phyloP scores from a whole-genome alignment of 306 rosid species.

The Glycine latifolia region DNA sequence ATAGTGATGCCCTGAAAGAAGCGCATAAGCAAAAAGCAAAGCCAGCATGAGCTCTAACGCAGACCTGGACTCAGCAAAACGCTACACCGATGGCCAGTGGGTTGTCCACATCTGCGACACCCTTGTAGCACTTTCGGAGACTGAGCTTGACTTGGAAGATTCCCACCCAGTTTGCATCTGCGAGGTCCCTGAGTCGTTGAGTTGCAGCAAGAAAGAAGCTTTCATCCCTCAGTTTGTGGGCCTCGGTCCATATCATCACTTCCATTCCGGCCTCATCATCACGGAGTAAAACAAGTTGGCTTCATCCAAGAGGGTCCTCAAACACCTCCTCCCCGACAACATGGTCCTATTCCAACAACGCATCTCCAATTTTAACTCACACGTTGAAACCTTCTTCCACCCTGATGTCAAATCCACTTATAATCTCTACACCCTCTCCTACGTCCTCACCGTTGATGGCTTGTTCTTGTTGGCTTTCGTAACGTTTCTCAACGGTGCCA shows the following conservation, averaged over 20 bases:
- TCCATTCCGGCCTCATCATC: too few relatives aligned
- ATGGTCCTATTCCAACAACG: neutral
- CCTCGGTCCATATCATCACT: too few relatives aligned
- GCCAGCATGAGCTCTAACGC: neutral
- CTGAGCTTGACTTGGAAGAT: too few relatives aligned
- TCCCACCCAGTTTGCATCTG: too few relatives aligned
- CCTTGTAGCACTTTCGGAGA: neutral
- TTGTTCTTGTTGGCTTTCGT: slow-evolving; percentile 17
- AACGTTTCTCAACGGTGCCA: neutral
- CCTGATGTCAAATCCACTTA: too few relatives aligned
- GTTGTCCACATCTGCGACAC: neutral
- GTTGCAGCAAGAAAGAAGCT: too few relatives aligned
- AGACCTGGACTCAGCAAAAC: neutral
- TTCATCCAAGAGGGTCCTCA: slow-evolving; percentile 27
- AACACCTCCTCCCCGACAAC: neutral
- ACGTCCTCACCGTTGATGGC: neutral
- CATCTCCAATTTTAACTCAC: neutral
- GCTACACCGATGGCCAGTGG: neutral
- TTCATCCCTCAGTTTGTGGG: too few relatives aligned
- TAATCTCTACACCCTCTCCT: neutral
- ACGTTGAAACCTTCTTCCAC: neutral
- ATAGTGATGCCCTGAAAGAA: neutral
- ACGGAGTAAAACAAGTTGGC: neutral
- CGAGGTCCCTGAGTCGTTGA: too few relatives aligned
- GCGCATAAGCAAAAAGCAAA: neutral